Evolutionary conservation across 805 yeast species (phyloP).

Genomic region (Saccharomycopsis fodiens): DNA sequence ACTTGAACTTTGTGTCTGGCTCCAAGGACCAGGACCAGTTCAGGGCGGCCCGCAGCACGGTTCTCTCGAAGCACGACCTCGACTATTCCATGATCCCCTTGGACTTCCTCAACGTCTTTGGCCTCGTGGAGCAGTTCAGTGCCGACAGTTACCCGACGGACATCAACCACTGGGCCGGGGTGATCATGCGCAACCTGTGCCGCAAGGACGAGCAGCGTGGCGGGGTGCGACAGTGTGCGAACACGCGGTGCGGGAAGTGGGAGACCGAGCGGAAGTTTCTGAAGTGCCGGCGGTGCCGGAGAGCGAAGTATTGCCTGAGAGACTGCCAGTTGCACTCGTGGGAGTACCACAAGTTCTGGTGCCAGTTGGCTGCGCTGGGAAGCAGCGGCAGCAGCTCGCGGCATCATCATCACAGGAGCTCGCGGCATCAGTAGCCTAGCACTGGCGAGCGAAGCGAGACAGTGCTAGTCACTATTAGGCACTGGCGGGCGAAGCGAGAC

Average conservation of each 20-base stretch:
- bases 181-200: conserved; percentile 94
- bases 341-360: conserved; percentile 93
- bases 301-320: conserved; percentile 91
- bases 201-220: conserved; percentile 80
- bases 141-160: conserved; percentile 60
- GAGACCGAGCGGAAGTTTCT: conserved; percentile 86
- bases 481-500: too few species aligned
- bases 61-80: conserved; percentile 30
- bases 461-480: too few species aligned
- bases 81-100: conserved; percentile 39
- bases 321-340: conserved; percentile 90
- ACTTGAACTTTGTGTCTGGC: conserved; percentile 6
- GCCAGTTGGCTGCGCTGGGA: conserved; percentile 43
- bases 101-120: conserved; percentile 64
- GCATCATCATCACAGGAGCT: background rate
- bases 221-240: conserved; percentile 93
- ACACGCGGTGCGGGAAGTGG: conserved; percentile 91
- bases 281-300: conserved; percentile 87
- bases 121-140: conserved; percentile 87
- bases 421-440: too few species aligned
- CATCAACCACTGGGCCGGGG: conserved; percentile 93
- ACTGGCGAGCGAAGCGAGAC: too few species aligned
- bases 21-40: conserved; percentile 26
- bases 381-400: conserved; percentile 1
- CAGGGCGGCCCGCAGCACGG: conserved; percentile 35